phyloP scores from a whole-genome alignment of 192 early-diverging fungal genomes.

The Umbelopsis sp. region DNA sequence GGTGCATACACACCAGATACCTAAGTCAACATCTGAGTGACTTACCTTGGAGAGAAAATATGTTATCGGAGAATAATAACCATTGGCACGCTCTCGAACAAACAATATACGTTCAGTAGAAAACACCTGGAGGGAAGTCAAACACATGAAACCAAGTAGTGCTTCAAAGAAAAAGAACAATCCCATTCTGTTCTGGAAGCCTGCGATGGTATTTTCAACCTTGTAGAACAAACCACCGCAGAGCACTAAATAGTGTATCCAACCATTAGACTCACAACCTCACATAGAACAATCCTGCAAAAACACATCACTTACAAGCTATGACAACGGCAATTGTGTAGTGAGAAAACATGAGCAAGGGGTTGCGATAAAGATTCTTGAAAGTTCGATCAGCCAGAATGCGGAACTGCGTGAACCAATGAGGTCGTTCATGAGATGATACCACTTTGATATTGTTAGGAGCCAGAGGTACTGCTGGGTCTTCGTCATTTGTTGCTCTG shows the following conservation, averaged over 20 bases:
- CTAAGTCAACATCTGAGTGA: slow-evolving; percentile 7
- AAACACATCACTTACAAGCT: slow-evolving; percentile 43
- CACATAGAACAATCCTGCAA: background rate
- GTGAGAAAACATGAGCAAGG: slow-evolving; percentile 75
- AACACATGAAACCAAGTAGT: slow-evolving; percentile 60
- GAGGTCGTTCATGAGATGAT: slow-evolving; percentile 52
- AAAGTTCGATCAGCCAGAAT: slow-evolving; percentile 76
- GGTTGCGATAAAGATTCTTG: slow-evolving; percentile 83
- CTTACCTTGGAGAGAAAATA: slow-evolving; percentile 71
- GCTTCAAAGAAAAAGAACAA: slow-evolving; percentile 70
- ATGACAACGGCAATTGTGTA: slow-evolving; percentile 68
- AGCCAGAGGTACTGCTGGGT: background rate
- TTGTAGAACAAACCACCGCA: slow-evolving; percentile 69
- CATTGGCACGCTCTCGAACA: slow-evolving; percentile 72
- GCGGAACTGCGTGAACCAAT: slow-evolving; percentile 66
- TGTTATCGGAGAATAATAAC: slow-evolving; percentile 68
- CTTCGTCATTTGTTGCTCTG: slow-evolving; percentile 20
- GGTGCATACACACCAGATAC: background rate
- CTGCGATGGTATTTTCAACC: slow-evolving; percentile 57
- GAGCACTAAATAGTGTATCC: slow-evolving; percentile 43
- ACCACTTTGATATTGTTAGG: slow-evolving; percentile 28
- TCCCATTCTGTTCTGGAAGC: slow-evolving; percentile 67
- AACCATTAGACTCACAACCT: slow-evolving; percentile 19
- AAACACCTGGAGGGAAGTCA: slow-evolving; percentile 68
- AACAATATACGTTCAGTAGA: slow-evolving; percentile 70